Evolutionary conservation across 768 basidiomycete genomes (phyloP).

Genomic region (Paxillus rubicundulus): DNA sequence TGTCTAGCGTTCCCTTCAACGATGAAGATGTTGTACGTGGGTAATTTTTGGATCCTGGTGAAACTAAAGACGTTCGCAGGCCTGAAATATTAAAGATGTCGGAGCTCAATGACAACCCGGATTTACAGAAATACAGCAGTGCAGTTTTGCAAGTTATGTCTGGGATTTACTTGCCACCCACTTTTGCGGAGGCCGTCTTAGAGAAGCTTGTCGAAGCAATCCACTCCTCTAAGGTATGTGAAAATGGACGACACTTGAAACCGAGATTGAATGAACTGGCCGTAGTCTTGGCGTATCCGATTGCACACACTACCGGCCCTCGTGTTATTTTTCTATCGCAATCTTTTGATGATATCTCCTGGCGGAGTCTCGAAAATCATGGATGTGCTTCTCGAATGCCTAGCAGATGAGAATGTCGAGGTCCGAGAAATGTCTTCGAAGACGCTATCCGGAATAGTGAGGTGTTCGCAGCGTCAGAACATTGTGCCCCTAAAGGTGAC

Average conservation of each 20-base stretch:
- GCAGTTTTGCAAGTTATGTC: slow-evolving; percentile 81
- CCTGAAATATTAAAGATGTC: slow-evolving; percentile 89
- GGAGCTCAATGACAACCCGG: slow-evolving; percentile 82
- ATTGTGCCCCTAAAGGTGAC: slow-evolving; percentile 80
- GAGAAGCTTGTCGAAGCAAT: slow-evolving; percentile 66
- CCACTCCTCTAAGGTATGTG: slow-evolving; percentile 69
- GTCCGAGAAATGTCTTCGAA: slow-evolving; percentile 90
- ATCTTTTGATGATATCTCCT: slow-evolving; percentile 73
- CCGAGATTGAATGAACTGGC: slow-evolving; percentile 10
- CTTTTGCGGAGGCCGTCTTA: slow-evolving; percentile 60
- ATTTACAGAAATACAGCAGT: slow-evolving; percentile 77
- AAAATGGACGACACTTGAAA: background rate
- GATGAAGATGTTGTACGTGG: slow-evolving; percentile 69
- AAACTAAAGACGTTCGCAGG: slow-evolving; percentile 38
- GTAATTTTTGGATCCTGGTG: background rate
- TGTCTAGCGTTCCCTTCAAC: slow-evolving; percentile 75
- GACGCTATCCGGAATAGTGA: slow-evolving; percentile 80
- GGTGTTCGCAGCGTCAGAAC: slow-evolving; percentile 87
- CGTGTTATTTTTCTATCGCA: slow-evolving; percentile 89
- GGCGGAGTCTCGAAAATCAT: slow-evolving; percentile 67
- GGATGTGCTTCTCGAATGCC: slow-evolving; percentile 80
- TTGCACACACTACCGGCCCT: slow-evolving; percentile 85
- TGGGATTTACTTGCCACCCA: slow-evolving; percentile 68
- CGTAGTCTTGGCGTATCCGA: slow-evolving; percentile 87
- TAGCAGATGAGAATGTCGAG: slow-evolving; percentile 89